phyloP scores from a whole-genome alignment of 805 yeast species.

The Blastobotrys attinorum region DNA sequence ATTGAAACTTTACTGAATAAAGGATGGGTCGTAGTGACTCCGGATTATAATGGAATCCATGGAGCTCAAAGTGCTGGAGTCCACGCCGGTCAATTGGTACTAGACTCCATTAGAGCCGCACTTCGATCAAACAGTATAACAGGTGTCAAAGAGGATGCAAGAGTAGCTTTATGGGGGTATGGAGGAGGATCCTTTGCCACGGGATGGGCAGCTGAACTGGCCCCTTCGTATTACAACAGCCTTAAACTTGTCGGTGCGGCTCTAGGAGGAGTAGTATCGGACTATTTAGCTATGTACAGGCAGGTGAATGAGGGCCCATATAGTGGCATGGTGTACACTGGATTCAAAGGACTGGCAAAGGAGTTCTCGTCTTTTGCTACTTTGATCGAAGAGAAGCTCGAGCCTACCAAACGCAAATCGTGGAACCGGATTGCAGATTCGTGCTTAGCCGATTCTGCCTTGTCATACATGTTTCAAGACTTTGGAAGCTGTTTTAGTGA shows the following conservation, averaged over 20 bases:
- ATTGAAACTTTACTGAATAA: constrained; percentile 12
- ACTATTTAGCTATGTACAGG: constrained; percentile 12
- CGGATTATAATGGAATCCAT: constrained; percentile 26
- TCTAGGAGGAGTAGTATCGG: constrained; percentile 21
- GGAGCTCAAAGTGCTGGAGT: constrained; percentile 24
- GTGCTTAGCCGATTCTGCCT: constrained; percentile 10
- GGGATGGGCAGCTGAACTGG: constrained; percentile 37
- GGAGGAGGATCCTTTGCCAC: constrained; percentile 67
- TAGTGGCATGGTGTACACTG: constrained; percentile 21
- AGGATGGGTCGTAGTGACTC: constrained; percentile 18
- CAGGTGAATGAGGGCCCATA: constrained; percentile 17
- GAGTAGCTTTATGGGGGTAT: constrained; percentile 78
- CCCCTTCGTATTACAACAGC: constrained; percentile 21
- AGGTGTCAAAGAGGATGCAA: constrained; percentile 30
- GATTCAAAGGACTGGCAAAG: constrained; percentile 22
- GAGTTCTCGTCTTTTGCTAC: constrained; percentile 21
- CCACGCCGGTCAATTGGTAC: constrained; percentile 21
- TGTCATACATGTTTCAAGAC: constrained; percentile 16
- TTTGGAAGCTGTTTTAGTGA: constrained; percentile 10
- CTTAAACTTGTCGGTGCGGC: constrained; percentile 23
- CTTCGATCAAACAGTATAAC: constrained; percentile 12
- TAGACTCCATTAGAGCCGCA: constrained; percentile 23
- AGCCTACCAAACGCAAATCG: constrained; percentile 6
- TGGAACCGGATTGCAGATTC: constrained; percentile 13
- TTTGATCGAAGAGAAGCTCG: constrained; percentile 6